These are phyloP conservation scores for Oryza brachyantha DNA, from an alignment of 176 grass and related monocot species.

Conservation along the genomic window DNA sequence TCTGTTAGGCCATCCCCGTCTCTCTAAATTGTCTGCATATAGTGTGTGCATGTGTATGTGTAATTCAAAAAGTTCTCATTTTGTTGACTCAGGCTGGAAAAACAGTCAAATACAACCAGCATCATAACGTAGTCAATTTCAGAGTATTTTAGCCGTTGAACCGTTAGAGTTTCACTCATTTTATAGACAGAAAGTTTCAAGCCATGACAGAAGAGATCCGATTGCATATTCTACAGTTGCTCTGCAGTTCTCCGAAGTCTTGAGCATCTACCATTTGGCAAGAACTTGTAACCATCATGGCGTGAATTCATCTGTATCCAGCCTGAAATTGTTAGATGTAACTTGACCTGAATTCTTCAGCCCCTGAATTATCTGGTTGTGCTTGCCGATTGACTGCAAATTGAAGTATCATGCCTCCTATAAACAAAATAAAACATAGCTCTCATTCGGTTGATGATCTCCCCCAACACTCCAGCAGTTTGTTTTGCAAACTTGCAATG, in stretches of 20 bases:
- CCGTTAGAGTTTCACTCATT: background rate
- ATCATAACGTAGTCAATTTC: slow-evolving; percentile 76
- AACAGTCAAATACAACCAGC: slow-evolving; percentile 73
- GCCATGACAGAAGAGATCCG: background rate
- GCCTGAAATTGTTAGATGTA: slow-evolving; percentile 1
- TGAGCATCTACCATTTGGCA: background rate
- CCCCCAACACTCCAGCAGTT: too few relatives aligned
- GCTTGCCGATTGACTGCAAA: too few relatives aligned
- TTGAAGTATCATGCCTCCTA: background rate
- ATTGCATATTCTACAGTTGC: background rate
- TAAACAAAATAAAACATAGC: background rate
- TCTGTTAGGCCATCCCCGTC: too few relatives aligned
- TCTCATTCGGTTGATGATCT: too few relatives aligned
- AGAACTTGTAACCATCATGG: background rate
- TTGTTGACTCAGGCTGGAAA: slow-evolving; percentile 61
- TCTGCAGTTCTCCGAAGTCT: slow-evolving; percentile 13
- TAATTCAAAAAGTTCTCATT: slow-evolving; percentile 1
- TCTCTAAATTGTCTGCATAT: too few relatives aligned
- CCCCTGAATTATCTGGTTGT: background rate
- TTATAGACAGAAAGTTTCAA: background rate
- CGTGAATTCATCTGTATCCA: too few relatives aligned
- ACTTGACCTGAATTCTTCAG: background rate
- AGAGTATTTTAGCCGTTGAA: slow-evolving; percentile 67
- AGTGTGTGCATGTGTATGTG: background rate
- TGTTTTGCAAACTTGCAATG: too few relatives aligned